Evolutionary conservation across 140 eudicot genomes (phyloP).

Genomic region (Oenanthe javanica): DNA sequence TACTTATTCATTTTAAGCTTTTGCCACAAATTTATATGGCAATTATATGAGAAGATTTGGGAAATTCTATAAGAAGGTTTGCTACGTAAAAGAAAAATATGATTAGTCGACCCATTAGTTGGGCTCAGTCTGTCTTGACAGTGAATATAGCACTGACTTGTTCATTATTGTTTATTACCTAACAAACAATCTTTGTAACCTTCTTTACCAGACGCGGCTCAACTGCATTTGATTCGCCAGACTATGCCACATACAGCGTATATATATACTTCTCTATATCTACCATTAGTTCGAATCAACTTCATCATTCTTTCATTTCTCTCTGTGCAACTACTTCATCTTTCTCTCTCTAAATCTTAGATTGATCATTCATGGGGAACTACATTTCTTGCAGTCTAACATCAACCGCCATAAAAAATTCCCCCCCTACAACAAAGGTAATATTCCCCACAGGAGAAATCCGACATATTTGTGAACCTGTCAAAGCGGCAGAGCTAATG

Average conservation of each 20-base stretch:
- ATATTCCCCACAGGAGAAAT: slow-evolving; percentile 47
- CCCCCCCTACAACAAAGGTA: slow-evolving; percentile 22
- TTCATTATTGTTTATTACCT: not conserved
- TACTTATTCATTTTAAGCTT: not conserved
- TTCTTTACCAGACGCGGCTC: slow-evolving; percentile 12
- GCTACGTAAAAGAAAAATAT: not conserved
- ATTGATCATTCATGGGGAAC: slow-evolving; percentile 36
- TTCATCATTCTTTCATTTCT: not conserved
- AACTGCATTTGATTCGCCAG: not conserved
- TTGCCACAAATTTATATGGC: not conserved
- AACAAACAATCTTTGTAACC: not conserved
- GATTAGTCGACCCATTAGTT: not conserved
- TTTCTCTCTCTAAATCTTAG: not conserved
- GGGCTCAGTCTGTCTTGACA: not conserved
- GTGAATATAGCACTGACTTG: not conserved
- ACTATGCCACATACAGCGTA: not conserved
- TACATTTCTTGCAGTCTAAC: slow-evolving; percentile 41
- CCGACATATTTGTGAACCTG: slow-evolving; percentile 27
- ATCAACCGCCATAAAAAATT: slow-evolving; percentile 15
- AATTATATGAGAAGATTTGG: not conserved
- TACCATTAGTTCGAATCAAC: not conserved
- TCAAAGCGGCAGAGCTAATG: slow-evolving; percentile 58
- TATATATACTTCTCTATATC: not conserved
- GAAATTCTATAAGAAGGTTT: not conserved
- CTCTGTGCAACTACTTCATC: not conserved